phyloP scores from a whole-genome alignment of 306 rosid species.

The Rubus idaeus region DNA sequence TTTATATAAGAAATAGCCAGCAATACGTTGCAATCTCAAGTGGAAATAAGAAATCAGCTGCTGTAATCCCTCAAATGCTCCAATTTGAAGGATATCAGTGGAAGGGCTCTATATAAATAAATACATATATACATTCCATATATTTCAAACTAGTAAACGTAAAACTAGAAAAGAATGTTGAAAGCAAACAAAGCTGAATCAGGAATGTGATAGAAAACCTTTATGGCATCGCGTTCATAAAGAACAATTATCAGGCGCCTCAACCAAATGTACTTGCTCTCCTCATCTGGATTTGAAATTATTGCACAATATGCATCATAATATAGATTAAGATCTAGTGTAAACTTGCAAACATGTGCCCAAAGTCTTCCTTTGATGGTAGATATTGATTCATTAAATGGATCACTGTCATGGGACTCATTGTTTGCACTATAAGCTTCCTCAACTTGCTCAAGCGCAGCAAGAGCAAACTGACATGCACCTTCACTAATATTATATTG shows the following conservation, averaged over 20 bases:
- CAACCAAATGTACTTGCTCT: slow-evolving; percentile 85
- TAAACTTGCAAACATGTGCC: slow-evolving; percentile 91
- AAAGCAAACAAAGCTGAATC: slow-evolving; percentile 3
- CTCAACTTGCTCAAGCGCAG: slow-evolving; percentile 96
- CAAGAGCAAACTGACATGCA: slow-evolving; percentile 94
- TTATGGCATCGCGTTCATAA: slow-evolving; percentile 72
- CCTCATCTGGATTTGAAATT: slow-evolving; percentile 93
- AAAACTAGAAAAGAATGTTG: slow-evolving; percentile 10
- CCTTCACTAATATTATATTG: slow-evolving; percentile 81
- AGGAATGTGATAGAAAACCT: slow-evolving; percentile 49
- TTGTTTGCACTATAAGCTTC: slow-evolving; percentile 53
- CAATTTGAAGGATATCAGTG: background rate
- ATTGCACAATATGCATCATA: slow-evolving; percentile 94
- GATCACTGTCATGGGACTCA: slow-evolving; percentile 33
- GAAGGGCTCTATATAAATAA: no score
- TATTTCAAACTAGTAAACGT: background rate
- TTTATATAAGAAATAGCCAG: slow-evolving; percentile 13
- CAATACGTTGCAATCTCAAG: background rate
- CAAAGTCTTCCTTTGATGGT: slow-evolving; percentile 83
- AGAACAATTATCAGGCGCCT: slow-evolving; percentile 91
- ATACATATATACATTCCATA: no score
- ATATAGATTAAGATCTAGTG: slow-evolving; percentile 73
- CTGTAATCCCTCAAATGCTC: background rate
- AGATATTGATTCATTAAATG: slow-evolving; percentile 55
- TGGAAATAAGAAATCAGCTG: background rate